Evolutionary conservation across 2,329 filamentous ascomycete species (phyloP), one percentile per base, ranked within the genome.

Genomic region (Diaporthe eres): DNA sequence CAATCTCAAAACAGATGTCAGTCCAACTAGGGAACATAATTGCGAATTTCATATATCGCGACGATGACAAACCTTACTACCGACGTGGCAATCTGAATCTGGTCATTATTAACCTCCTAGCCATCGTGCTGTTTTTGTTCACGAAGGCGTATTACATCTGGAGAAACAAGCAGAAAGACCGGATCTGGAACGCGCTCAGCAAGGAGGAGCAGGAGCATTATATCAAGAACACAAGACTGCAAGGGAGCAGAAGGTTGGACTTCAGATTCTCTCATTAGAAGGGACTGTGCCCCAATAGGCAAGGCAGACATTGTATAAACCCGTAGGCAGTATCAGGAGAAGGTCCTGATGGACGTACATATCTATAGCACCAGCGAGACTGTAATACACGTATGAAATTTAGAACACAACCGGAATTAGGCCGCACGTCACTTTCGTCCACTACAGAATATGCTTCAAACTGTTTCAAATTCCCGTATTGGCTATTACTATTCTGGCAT

Each of bases 51-150:
- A 88, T 92, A n/a, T 92, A 92, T 79, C 83, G 87, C 1, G 84
- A 89, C 1, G 84, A 89, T 49, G 90, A 92, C 77, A 86, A 86
- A 72, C 90, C 90, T 0, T 81, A 86, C 7, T 91, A 92, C 75
- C 83, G 85, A 2, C 84, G 85, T 0, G 91, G 91, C 0, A 92
- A 92, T 76, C 86, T 85, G 39, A 85, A 87, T 0, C 81, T 92
- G 1, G 85, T 93, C 65, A 86, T 81, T 0, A 86, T 92, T 71
- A 86, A 86, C 39, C 78, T 86, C 1, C 82, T 87, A 31, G 87
- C 89, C 37, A 87, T 92, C 15, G 80, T 84, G 0, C 76, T 90
- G 0, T 90, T 90, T 77, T 73, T 89, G 7, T 81, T 83, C 0
- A 85, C 88, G 1, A 91, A 91, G 80, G 71, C 85, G 0, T 92